Conservation (phyloP, 2,329 filamentous ascomycete genomes). For the Acephala macrosclerotiorum region DNA sequence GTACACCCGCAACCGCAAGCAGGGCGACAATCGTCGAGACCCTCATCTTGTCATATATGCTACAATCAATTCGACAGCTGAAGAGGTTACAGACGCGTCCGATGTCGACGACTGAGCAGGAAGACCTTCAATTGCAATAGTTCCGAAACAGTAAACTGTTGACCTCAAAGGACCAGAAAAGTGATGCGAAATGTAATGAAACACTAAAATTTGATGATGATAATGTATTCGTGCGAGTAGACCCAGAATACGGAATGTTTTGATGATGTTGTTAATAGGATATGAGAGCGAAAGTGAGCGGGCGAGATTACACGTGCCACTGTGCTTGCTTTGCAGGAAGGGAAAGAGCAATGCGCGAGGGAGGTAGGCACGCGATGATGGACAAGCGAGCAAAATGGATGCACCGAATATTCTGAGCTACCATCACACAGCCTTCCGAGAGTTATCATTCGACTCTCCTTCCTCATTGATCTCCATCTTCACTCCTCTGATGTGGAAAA, state of each 20-base stretch:
- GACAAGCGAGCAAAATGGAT: too few relatives aligned
- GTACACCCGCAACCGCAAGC: neutral
- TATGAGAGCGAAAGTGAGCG: neutral
- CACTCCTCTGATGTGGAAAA: too few relatives aligned
- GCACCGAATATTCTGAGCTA: too few relatives aligned
- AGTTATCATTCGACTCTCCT: too few relatives aligned
- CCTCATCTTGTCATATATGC: neutral
- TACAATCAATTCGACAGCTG: too few relatives aligned
- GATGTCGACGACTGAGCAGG: neutral
- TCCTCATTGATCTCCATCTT: too few relatives aligned
- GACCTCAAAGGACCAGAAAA: neutral
- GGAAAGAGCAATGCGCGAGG: neutral
- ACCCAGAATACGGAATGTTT: neutral
- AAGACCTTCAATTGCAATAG: neutral
- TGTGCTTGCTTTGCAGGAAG: neutral
- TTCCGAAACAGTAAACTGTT: neutral
- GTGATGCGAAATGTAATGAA: neutral
- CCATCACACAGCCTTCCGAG: too few relatives aligned
- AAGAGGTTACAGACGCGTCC: too few relatives aligned
- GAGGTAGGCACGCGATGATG: too few relatives aligned
- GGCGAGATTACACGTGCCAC: neutral
- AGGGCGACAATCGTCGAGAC: neutral
- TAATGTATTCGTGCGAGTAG: neutral
- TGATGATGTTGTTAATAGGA: neutral
- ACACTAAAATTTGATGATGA: conserved; percentile 1